Conservation (phyloP, 2,329 filamentous ascomycete genomes). For the Stenocarpella maydis region DNA sequence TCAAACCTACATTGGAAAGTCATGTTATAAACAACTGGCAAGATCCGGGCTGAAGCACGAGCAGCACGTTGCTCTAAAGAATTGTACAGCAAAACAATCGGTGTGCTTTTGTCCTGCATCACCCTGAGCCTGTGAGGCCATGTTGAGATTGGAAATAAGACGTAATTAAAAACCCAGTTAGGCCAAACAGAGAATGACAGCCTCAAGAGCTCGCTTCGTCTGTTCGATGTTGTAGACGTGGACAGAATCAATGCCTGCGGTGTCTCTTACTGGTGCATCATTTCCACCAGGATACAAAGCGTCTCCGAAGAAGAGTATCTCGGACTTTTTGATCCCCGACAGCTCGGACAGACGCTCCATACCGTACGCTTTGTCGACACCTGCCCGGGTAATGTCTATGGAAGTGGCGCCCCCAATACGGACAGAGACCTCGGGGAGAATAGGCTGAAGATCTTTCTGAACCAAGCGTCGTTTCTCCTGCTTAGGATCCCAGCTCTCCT, state of each 20-base stretch:
- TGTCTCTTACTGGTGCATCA: slow-evolving; percentile 39
- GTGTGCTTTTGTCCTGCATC: background rate
- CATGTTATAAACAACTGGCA: background rate
- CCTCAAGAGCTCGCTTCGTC: slow-evolving; percentile 35
- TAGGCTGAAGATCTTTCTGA: slow-evolving; percentile 46
- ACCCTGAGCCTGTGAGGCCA: background rate
- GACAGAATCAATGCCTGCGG: slow-evolving; percentile 33
- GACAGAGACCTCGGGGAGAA: slow-evolving; percentile 49
- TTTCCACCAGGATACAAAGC: slow-evolving; percentile 51
- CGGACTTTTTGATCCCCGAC: slow-evolving; percentile 46
- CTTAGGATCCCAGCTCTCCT: slow-evolving; percentile 50
- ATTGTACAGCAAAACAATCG: background rate
- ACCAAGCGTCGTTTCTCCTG: slow-evolving; percentile 51
- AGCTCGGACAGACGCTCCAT: slow-evolving; percentile 41
- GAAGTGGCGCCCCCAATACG: slow-evolving; percentile 52
- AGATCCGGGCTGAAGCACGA: background rate
- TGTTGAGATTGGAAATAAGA: background rate
- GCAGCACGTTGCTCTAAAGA: background rate
- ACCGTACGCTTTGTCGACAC: slow-evolving; percentile 49
- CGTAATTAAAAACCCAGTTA: background rate
- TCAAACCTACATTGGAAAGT: background rate
- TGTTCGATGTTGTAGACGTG: slow-evolving; percentile 34
- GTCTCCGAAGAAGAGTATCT: slow-evolving; percentile 52
- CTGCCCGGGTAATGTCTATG: slow-evolving; percentile 50
- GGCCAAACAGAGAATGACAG: slow-evolving; percentile 32